Percentiles rank a stretch among this genome's conserved stretches.
phyloP scores from a whole-genome alignment of 179 eudicot species.

The Carnegiea gigantea region DNA sequence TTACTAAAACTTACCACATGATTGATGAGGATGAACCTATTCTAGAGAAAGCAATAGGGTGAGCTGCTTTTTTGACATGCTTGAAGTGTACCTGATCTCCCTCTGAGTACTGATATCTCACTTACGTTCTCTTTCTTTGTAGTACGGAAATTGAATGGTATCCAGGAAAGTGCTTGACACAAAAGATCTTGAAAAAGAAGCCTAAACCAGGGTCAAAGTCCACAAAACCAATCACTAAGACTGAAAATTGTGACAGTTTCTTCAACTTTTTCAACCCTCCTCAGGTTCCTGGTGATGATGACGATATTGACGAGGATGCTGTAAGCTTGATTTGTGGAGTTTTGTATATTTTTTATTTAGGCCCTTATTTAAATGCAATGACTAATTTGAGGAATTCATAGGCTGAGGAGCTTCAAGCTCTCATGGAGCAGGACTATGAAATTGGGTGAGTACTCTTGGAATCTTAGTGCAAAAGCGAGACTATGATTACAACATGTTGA shows the following conservation, averaged over 20 bases:
- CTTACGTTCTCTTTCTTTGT: slow-evolving; percentile 17
- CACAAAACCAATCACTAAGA: slow-evolving; percentile 69
- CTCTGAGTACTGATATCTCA: neutral
- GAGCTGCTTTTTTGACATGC: slow-evolving; percentile 10
- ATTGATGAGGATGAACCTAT: slow-evolving; percentile 80
- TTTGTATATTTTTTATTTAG: neutral
- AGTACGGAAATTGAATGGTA: slow-evolving; percentile 90
- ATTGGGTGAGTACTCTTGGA: slow-evolving; percentile 58
- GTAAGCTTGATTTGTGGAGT: slow-evolving; percentile 39
- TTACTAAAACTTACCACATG: slow-evolving; percentile 76
- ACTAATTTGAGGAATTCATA: slow-evolving; percentile 29
- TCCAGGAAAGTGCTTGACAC: slow-evolving; percentile 82
- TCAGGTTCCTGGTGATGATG: slow-evolving; percentile 70
- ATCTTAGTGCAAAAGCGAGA: neutral
- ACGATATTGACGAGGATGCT: slow-evolving; percentile 73
- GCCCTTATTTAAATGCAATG: neutral
- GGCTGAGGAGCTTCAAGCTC: slow-evolving; percentile 93
- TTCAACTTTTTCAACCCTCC: slow-evolving; percentile 90
- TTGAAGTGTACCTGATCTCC: neutral
- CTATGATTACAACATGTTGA: too few relatives aligned
- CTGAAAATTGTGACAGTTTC: slow-evolving; percentile 82
- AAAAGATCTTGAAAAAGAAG: slow-evolving; percentile 82
- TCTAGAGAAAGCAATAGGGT: slow-evolving; percentile 75
- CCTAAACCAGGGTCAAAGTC: slow-evolving; percentile 84
- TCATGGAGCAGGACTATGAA: slow-evolving; percentile 90